phyloP scores from a whole-genome alignment of 495 filamentous ascomycete species.

The Hypoxylon lienhwacheense region DNA sequence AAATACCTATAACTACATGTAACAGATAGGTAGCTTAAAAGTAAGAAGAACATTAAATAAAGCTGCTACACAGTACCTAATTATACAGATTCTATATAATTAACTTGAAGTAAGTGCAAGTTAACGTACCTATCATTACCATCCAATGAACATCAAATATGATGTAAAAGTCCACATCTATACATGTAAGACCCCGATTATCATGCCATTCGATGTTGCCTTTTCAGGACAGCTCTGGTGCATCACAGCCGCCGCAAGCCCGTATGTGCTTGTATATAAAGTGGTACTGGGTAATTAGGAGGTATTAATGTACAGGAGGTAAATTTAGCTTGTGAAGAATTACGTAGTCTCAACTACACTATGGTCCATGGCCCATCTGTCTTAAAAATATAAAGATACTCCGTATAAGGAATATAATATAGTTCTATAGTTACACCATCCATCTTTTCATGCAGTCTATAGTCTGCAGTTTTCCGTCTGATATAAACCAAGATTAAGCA shows the following conservation, averaged over 20 bases:
- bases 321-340: slow-evolving; percentile 28
- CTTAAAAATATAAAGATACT: slow-evolving; percentile 21
- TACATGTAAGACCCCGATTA: slow-evolving; percentile 24
- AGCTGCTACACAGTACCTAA: too few relatives aligned
- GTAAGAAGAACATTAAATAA: too few relatives aligned
- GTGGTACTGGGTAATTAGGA: too few relatives aligned
- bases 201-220: slow-evolving; percentile 17
- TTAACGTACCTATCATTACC: slow-evolving; percentile 12
- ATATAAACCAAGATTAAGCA: slow-evolving; percentile 17
- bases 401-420: too few relatives aligned
- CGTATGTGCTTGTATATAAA: neutral
- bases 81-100: too few relatives aligned
- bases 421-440: slow-evolving; percentile 10
- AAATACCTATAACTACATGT: neutral
- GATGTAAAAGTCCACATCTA: slow-evolving; percentile 11
- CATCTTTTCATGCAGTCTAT: too few relatives aligned
- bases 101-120: slow-evolving; percentile 4
- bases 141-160: neutral
- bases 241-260: slow-evolving; percentile 21
- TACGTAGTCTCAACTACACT: too few relatives aligned
- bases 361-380: slow-evolving; percentile 1
- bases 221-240: slow-evolving; percentile 29
- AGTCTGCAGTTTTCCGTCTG: slow-evolving; percentile 30
- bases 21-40: neutral
- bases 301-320: too few relatives aligned